Evolutionary conservation across 73 alveolate genomes (phyloP), one percentile per base, ranked within the genome.

Genomic region (Paramecium biaurelia): DNA sequence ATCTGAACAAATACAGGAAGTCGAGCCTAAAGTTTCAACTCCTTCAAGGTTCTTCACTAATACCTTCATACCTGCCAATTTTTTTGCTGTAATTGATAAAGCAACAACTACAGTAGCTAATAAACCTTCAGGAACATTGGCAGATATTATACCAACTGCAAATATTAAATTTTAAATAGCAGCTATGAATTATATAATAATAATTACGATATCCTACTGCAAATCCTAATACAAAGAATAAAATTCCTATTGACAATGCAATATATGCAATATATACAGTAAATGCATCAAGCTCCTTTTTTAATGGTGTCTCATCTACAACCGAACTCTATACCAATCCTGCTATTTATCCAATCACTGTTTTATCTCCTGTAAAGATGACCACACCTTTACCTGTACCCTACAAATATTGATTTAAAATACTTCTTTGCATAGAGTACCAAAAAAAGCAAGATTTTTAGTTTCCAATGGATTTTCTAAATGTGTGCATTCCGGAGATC

Each of bases 341-440:
- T 4, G 99, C 98, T 43, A 97, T 97, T 90, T 96, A 95, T 11
- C 98, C 99, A 93, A 97, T 95, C 15, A 95, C 97, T 72, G 99
- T 94, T 18, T 92, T 92, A 38, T 96, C 98, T 38, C 99, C 99
- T 45, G 97, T 97, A 85, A 95, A 94, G 85, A 97, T 92, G 32
- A 97, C 99, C 18, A 97, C 92, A 35, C 99, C 99, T 2, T 89
- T 92, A 18, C 99, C 99, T 57, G 90, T 86, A 57, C 99, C 99
- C 88, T 92, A 3, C 0, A 12, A 47, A 15, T 47, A 47, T 14
- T 4, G 0, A 12, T 12, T 15, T n/a, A 3, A 47, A 12, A 4
- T 47, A 47, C 59, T 4, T 47, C 97, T 38, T 96, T 95, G 89
- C 99, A 96, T 85, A 95, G 68, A 76, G 99, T 97, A 11, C 98